Evolutionary conservation across 1,284 basidiomycete genomes (phyloP), one percentile per base, ranked within the genome.

Genomic region (Leccinum angustisporum): DNA sequence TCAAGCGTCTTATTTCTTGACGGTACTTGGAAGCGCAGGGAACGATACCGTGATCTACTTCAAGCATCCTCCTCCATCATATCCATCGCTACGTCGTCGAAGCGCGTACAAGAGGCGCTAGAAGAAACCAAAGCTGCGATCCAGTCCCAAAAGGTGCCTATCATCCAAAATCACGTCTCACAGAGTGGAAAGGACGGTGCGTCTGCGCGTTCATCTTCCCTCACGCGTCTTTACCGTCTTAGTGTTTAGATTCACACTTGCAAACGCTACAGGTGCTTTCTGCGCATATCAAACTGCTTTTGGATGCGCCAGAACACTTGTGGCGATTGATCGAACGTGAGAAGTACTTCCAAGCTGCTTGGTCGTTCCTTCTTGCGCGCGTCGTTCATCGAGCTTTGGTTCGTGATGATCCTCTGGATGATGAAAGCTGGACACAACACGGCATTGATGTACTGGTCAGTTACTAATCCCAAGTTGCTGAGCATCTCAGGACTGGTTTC

Each of bases 1-100:
- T 36, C 34, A 36, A 36, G 30, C 36, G 36, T 59, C 1, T 30
- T 30, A 30, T 69, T 62, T 57, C 66, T 73, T 75, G 76, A 76
- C 71, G 73, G 67, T 74, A 76, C 70, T 71, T 71, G 77, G 82
- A 82, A 86, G 83, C 71, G 75, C 76, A 95, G 95, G 75, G 95
- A 97, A 82, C 88, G 95, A 65, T 97, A 98, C 77, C 88, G 95
- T 57, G 95, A 98, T 76, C 83, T 97, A 25, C 80, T 98, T 18
- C 91, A 95, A 68, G 94, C 95, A 0, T 95, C 95, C 0, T 87
- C 92, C 1, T 93, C 93, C 9, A 96, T 96, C 57, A 90, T 94
- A 34, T 82, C 85, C 56, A 88, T 93, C 65, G 80, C 88, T 10
- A 75, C 80, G 40, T 89, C 90, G 9, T 88, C 91, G 5, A 78